Evolutionary conservation across 257 asterid species (phyloP).

Genomic region (Ehretia macrophylla): DNA sequence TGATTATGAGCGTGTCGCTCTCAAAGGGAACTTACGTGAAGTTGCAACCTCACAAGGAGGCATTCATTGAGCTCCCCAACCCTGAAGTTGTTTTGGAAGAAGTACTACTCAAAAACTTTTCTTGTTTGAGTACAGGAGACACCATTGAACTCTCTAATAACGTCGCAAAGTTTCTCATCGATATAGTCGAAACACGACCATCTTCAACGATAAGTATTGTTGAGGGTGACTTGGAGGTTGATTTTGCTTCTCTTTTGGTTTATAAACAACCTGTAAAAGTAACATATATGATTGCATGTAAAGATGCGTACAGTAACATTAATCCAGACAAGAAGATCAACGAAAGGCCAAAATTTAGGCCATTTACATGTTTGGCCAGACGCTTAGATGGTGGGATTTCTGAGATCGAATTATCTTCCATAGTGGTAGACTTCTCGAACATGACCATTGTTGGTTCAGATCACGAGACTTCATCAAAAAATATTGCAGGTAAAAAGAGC

Average conservation of each 20-base stretch:
- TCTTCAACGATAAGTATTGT: not conserved
- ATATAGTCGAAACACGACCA: not conserved
- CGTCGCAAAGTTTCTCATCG: not conserved
- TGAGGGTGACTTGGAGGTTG: constrained; percentile 1
- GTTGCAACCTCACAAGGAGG: constrained; percentile 10
- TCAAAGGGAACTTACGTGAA: constrained; percentile 5
- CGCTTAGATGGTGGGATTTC: not conserved
- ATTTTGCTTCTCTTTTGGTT: constrained; percentile 1
- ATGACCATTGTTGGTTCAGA: not conserved
- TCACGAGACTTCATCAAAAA: not conserved
- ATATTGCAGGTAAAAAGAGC: not conserved
- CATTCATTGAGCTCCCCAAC: constrained; percentile 1
- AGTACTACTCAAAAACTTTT: not conserved
- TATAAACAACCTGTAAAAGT: constrained; percentile 1
- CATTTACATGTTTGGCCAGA: not conserved
- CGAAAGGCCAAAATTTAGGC: not conserved
- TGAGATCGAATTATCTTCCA: not conserved
- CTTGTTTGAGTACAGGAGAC: constrained; percentile 1
- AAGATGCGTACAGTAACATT: too few relatives aligned
- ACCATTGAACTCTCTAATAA: not conserved
- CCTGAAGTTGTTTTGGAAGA: constrained; percentile 4
- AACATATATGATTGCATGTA: not conserved
- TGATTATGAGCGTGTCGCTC: not conserved
- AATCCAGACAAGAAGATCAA: not conserved
- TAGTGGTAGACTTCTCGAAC: not conserved